Evolutionary conservation across 139 green algal species (phyloP), one percentile per base, ranked within the genome.

Genomic region (Chlamydomonas eustigma): DNA sequence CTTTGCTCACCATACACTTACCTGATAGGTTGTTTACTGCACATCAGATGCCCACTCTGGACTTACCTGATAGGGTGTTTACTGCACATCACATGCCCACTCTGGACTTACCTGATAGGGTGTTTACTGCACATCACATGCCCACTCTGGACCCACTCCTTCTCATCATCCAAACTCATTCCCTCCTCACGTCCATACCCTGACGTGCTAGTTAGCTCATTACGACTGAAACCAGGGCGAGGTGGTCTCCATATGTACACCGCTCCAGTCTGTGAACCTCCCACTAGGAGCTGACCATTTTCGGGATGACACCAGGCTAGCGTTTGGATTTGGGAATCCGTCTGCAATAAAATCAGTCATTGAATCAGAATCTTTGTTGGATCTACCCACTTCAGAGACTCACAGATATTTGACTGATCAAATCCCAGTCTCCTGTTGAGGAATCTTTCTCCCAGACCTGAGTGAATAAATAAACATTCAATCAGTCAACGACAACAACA

Each of bases 281-380:
- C 81, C 50, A 77, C 77, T 25, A 83, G 64, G 37, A 86, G 28
- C 4, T 58, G 35, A 0, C 81, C 81, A 36, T 51, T 77, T 50
- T 86, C 81, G 0, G 74, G 77, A 35, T 86, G 74, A 3, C 77
- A 77, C 81, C 81, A 86, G 4, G 74, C 70, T 34, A 86, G 71
- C 24, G 58, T 24, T 24, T 52, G 37, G 0, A 81, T 50, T n/a
- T n/a, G n/a, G n/a, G n/a, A n/a, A n/a, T n/a, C n/a, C n/a, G n/a
- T n/a, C n/a, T n/a, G n/a, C n/a, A n/a, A n/a, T n/a, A n/a, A n/a
- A n/a, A n/a, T n/a, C n/a, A n/a, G n/a, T n/a, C n/a, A n/a, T n/a
- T n/a, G n/a, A n/a, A n/a, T n/a, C n/a, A n/a, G n/a, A n/a, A n/a
- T n/a, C n/a, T n/a, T n/a, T n/a, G n/a, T n/a, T n/a, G n/a, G n/a